Percentiles rank a stretch among this genome's conserved stretches.
Conservation (phyloP, 148 eudicot species). For the Salicornia ramosissima region DNA sequence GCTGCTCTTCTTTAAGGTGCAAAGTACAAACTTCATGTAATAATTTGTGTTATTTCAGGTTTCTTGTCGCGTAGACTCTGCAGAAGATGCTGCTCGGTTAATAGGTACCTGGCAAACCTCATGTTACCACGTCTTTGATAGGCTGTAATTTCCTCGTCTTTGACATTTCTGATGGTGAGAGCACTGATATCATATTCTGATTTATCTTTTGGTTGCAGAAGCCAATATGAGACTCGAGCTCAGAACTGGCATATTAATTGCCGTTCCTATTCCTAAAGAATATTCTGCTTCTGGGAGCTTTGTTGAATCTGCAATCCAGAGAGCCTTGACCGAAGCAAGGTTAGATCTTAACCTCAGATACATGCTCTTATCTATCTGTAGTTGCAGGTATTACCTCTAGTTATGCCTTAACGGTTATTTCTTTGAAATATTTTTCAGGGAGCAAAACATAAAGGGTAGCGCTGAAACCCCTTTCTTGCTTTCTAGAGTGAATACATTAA, state of each 20-base stretch:
- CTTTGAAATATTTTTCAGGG: slow-evolving; percentile 41
- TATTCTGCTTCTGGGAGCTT: slow-evolving; percentile 76
- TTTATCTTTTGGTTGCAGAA: slow-evolving; percentile 36
- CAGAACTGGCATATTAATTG: slow-evolving; percentile 70
- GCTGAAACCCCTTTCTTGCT: slow-evolving; percentile 98
- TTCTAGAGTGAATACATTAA: slow-evolving; percentile 77
- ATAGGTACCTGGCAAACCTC: slow-evolving; percentile 44
- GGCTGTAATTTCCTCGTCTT: neutral
- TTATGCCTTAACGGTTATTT: neutral
- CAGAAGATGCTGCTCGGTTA: slow-evolving; percentile 80
- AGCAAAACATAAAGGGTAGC: slow-evolving; percentile 72
- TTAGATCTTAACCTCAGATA: slow-evolving; percentile 21
- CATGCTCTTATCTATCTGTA: neutral
- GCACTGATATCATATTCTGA: neutral
- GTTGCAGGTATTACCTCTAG: neutral
- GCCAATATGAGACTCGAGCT: slow-evolving; percentile 62
- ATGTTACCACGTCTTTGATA: neutral
- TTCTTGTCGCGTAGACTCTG: slow-evolving; percentile 66
- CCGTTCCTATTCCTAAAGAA: slow-evolving; percentile 89
- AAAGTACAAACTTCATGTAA: neutral
- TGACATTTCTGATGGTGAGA: slow-evolving; percentile 3
- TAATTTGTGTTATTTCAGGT: slow-evolving; percentile 34
- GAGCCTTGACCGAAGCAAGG: slow-evolving; percentile 79
- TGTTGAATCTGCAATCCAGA: slow-evolving; percentile 83
- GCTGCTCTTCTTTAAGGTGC: neutral